These are phyloP conservation scores for Pseudodiploospora longispora DNA, from an alignment of 2,329 filamentous ascomycete genomes.

Conservation along the genomic window DNA sequence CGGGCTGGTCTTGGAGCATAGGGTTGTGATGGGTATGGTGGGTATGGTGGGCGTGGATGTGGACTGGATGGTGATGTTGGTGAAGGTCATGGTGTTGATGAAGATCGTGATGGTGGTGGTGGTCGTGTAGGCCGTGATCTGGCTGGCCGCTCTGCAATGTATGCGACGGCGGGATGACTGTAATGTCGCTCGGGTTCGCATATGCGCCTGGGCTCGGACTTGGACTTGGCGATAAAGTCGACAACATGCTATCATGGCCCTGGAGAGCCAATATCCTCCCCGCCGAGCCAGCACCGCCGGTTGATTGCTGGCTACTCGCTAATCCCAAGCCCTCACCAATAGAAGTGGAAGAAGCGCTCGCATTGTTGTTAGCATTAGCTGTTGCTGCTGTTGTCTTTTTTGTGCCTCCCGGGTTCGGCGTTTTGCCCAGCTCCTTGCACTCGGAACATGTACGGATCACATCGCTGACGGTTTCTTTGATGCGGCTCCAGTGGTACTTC, in stretches of 20 bases:
- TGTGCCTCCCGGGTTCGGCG: constrained; percentile 25
- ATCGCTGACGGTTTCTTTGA: constrained; percentile 93
- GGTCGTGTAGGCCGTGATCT: constrained; percentile 4
- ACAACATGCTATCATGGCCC: constrained; percentile 18
- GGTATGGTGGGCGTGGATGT: constrained; percentile 4
- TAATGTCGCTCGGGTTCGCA: constrained; percentile 41
- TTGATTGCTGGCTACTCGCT: background rate
- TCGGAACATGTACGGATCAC: constrained; percentile 87
- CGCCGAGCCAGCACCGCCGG: constrained; percentile 7
- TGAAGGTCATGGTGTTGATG: constrained; percentile 17
- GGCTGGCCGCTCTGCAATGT: constrained; percentile 21
- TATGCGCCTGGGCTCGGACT: constrained; percentile 30
- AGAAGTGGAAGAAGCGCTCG: background rate
- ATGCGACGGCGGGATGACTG: constrained; percentile 32
- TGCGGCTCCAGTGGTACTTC: constrained; percentile 93
- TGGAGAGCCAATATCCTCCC: constrained; percentile 22
- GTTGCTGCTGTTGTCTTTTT: constrained; percentile 11
- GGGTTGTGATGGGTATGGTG: constrained; percentile 22
- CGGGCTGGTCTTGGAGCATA: constrained; percentile 24
- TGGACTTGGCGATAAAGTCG: constrained; percentile 17
- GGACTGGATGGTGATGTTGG: constrained; percentile 11
- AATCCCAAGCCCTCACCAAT: background rate
- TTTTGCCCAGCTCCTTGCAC: constrained; percentile 73
- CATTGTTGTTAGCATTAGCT: background rate
- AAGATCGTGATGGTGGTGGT: constrained; percentile 6